These are phyloP conservation scores for Prunus mira DNA, from an alignment of 306 rosid genomes.

Conservation along the genomic window DNA sequence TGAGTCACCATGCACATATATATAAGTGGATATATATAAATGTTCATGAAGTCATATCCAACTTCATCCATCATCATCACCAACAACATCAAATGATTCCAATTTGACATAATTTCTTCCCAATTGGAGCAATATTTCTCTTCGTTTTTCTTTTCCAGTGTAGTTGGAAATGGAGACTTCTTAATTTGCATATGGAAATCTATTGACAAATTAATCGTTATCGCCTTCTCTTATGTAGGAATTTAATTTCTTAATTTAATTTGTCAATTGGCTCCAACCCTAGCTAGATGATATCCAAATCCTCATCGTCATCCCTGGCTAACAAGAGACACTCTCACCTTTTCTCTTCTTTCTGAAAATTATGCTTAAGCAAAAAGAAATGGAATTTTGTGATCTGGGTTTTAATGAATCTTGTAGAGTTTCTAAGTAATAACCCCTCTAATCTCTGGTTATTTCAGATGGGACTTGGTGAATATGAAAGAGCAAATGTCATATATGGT, in stretches of 20 bases:
- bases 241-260: neutral
- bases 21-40: neutral
- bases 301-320: neutral
- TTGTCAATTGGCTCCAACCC: neutral
- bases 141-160: neutral
- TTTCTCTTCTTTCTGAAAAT: too few species aligned
- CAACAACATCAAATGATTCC: neutral
- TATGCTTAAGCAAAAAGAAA: too few species aligned
- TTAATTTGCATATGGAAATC: neutral
- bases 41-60: neutral
- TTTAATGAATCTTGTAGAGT: neutral
- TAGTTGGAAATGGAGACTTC: neutral
- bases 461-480: constrained; percentile 72
- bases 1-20: neutral
- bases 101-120: neutral
- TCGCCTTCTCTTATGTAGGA: neutral
- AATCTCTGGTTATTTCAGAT: constrained; percentile 41
- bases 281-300: neutral
- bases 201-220: neutral
- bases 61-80: neutral
- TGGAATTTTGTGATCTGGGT: neutral
- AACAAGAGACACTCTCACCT: too few species aligned
- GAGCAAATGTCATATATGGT: constrained; percentile 61
- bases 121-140: neutral
- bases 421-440: neutral